Base-by-base conservation (phyloP, 768 basidiomycete genomes). In the Amanita pseudoporphyria region DNA sequence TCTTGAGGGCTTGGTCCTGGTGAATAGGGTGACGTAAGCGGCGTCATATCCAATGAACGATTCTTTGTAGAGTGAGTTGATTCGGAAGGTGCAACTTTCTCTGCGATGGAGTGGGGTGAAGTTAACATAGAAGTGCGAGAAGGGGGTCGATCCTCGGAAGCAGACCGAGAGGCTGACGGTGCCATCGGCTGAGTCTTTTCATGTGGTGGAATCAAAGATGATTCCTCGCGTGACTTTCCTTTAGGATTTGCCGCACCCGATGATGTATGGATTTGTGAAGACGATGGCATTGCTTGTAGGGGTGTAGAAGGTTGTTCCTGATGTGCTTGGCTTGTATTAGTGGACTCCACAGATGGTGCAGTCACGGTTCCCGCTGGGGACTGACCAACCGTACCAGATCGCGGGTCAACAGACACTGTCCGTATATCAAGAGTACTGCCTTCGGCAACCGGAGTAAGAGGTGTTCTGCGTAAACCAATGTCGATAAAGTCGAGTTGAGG, bases 371-470 rank as follows among this genome's bases (percentile, higher is more conserved):
- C 40, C 6, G 14, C 41, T 7, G 28, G 12, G 5, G 32, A 18
- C 2, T 12, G 35, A 16, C 22, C 32, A 37, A 37, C 33, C 4
- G 35, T 24, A 26, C 14, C 37, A 21, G 24, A 16, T 49, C 32
- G 51, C 21, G 57, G 59, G 38, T 63, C 63, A 6, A 57, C 44
- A 1, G 65, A 61, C 38, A 56, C 52, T 2, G 56, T 57, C 36
- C 18, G 35, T 21, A 61, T 60, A 13, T 53, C 53, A 26, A 62
- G 57, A 10, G 65, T 66, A 49, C 66, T 68, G 32, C 63, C 59
- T 59, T 89, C 87, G 2, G 79, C 80, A 52, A 88, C 87, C 6
- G 85, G 84, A 2, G 85, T 77, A 51, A 87, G 62, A 5, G 68
- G 54, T 19, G 59, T 43, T 55, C 21, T 55, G 49, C 65, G 68